A percentile compares a stretch with the other conserved stretches of the same genome.
Evolutionary conservation across 768 basidiomycete species (phyloP).

Genomic region (Amanita exitialis): DNA sequence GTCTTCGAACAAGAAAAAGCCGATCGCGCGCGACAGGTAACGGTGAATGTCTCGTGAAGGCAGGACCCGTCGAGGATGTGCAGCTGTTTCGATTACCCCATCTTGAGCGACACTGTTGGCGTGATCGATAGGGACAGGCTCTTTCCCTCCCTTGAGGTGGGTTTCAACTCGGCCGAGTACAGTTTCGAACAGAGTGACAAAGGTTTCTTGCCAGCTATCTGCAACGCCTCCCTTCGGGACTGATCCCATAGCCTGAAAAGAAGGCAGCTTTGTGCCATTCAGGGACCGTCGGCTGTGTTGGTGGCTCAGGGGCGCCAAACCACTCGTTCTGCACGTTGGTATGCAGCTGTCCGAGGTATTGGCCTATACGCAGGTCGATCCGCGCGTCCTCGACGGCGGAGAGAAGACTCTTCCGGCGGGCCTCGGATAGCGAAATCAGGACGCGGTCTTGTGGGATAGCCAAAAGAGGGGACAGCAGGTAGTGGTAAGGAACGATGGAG

Average conservation of each 20-base stretch:
- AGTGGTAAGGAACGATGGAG: constrained; percentile 34
- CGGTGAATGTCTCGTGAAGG: constrained; percentile 34
- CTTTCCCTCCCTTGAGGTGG: neutral
- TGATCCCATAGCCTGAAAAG: neutral
- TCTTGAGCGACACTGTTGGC: neutral
- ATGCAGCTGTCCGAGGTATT: constrained; percentile 54
- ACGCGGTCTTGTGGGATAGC: constrained; percentile 22
- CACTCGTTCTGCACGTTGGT: constrained; percentile 62
- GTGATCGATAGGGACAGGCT: neutral
- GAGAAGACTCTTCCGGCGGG: constrained; percentile 23
- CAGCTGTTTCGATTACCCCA: too few species aligned
- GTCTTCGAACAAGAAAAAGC: constrained; percentile 68
- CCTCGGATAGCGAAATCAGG: constrained; percentile 27
- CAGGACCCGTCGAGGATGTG: constrained; percentile 12
- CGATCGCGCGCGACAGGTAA: constrained; percentile 59
- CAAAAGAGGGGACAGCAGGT: constrained; percentile 39
- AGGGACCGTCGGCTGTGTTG: constrained; percentile 12
- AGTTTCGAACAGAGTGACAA: constrained; percentile 42
- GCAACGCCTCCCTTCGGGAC: constrained; percentile 15
- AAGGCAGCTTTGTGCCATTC: neutral
- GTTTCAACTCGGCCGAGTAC: constrained; percentile 36
- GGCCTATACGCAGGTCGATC: constrained; percentile 54
- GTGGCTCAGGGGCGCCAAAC: constrained; percentile 44
- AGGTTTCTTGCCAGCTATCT: constrained; percentile 73
- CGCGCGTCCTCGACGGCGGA: constrained; percentile 28